Evolutionary conservation across 2,329 filamentous ascomycete species (phyloP).

Genomic region (Monilinia laxa): DNA sequence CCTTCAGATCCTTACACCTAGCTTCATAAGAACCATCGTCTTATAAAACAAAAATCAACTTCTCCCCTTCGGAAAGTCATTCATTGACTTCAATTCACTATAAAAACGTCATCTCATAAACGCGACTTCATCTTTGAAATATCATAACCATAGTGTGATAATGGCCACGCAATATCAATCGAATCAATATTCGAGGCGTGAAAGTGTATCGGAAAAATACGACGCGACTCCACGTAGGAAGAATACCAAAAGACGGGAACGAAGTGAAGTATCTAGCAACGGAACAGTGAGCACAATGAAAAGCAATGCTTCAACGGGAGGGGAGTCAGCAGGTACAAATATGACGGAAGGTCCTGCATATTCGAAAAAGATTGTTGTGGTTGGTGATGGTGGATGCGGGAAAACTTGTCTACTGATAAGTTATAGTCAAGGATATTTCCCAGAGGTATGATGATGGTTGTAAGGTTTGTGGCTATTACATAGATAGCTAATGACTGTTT

Average conservation of each 20-base stretch:
- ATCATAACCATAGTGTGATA: background rate
- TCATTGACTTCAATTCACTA: conserved; percentile 5
- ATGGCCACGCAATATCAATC: conserved; percentile 40
- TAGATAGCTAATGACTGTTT: background rate
- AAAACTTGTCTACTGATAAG: conserved; percentile 99
- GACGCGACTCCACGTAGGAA: conserved; percentile 36
- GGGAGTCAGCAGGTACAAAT: conserved; percentile 77
- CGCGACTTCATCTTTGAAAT: background rate
- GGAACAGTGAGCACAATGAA: conserved; percentile 85
- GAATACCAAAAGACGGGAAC: conserved; percentile 37
- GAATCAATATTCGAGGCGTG: conserved; percentile 35
- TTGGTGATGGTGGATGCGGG: conserved; percentile 95
- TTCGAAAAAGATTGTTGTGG: conserved; percentile 99
- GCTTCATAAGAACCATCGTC: background rate
- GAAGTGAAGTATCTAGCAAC: conserved; percentile 66
- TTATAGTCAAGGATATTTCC: conserved; percentile 98
- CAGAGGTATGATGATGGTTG: conserved; percentile 66
- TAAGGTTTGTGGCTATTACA: conserved; percentile 32
- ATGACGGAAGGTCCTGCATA: conserved; percentile 88
- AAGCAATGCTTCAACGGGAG: conserved; percentile 68
- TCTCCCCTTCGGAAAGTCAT: conserved; percentile 6
- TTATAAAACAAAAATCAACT: background rate
- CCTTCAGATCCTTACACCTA: too few species aligned
- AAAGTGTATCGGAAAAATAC: conserved; percentile 39
- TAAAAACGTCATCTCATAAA: background rate